phyloP scores from a whole-genome alignment of 2,329 filamentous ascomycete species.

The Cladobotryum protrusum region DNA sequence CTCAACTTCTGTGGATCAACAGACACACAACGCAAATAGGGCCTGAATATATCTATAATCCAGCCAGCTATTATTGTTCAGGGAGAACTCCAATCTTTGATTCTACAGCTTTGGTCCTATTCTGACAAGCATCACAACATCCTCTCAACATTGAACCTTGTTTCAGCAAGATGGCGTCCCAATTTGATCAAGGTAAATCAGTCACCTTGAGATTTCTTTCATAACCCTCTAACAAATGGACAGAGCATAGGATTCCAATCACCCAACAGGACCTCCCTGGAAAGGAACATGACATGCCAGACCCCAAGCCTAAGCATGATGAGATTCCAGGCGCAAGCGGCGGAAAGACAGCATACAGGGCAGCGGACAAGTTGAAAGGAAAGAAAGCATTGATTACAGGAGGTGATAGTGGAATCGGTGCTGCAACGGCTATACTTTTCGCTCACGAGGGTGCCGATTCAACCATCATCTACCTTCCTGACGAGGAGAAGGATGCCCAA shows the following conservation, averaged over 20 bases:
- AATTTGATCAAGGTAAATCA: neutral
- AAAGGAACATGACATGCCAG: constrained; percentile 22
- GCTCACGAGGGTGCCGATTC: constrained; percentile 53
- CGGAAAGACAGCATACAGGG: constrained; percentile 31
- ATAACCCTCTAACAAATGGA: neutral
- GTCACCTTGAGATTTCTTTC: neutral
- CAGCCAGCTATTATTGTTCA: too few species aligned
- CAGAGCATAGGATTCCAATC: constrained; percentile 18
- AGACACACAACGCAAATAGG: too few species aligned
- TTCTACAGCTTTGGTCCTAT: neutral
- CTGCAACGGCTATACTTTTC: constrained; percentile 48
- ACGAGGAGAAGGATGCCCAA: constrained; percentile 50
- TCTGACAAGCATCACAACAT: too few species aligned
- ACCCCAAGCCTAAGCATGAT: constrained; percentile 50
- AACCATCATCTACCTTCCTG: constrained; percentile 48
- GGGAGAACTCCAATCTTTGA: too few species aligned
- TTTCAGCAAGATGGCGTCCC: neutral
- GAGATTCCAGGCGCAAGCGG: constrained; percentile 63
- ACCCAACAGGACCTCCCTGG: constrained; percentile 25
- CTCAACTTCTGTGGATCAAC: too few species aligned
- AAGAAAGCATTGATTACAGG: constrained; percentile 35
- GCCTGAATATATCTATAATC: neutral
- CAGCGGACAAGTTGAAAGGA: constrained; percentile 5
- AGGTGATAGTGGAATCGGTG: constrained; percentile 55
- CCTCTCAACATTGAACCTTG: neutral